These are phyloP conservation scores for Erucastrum elatum DNA, from an alignment of 345 rosid species.

Conservation along the genomic window DNA sequence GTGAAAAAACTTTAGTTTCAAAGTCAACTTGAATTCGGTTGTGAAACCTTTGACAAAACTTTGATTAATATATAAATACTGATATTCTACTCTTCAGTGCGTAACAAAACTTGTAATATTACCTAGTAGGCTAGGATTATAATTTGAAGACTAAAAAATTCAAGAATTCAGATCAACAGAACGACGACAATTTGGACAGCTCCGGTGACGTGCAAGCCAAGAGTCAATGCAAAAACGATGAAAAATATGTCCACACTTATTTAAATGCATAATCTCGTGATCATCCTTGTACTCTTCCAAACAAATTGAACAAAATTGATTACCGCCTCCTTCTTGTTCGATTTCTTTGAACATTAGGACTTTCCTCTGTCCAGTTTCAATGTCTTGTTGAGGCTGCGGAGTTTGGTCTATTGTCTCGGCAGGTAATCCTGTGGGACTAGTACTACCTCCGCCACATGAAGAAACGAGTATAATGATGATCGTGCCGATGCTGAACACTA, in stretches of 20 bases:
- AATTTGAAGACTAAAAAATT: neutral
- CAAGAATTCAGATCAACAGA: neutral
- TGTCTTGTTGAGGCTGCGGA: constrained; percentile 17
- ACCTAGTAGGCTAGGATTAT: neutral
- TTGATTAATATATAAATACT: neutral
- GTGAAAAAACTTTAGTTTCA: too few species aligned
- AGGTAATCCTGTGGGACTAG: neutral
- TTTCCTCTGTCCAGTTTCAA: constrained; percentile 13
- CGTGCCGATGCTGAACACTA: neutral
- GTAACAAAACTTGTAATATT: neutral
- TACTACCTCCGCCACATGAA: neutral
- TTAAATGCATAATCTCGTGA: constrained; percentile 20
- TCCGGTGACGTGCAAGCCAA: constrained; percentile 1
- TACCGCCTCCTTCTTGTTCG: neutral
- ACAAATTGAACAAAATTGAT: constrained; percentile 21
- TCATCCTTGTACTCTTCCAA: constrained; percentile 31
- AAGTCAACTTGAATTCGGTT: constrained; percentile 17
- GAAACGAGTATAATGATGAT: neutral
- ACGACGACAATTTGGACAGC: constrained; percentile 32
- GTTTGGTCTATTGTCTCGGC: constrained; percentile 1
- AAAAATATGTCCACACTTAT: constrained; percentile 23
- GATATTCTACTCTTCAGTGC: neutral
- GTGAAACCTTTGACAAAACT: constrained; percentile 14
- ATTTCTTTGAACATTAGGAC: constrained; percentile 28
- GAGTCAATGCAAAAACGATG: constrained; percentile 27